Evolutionary conservation across 2,329 filamentous ascomycete species (phyloP).

Genomic region (Beauveria pseudobassiana): DNA sequence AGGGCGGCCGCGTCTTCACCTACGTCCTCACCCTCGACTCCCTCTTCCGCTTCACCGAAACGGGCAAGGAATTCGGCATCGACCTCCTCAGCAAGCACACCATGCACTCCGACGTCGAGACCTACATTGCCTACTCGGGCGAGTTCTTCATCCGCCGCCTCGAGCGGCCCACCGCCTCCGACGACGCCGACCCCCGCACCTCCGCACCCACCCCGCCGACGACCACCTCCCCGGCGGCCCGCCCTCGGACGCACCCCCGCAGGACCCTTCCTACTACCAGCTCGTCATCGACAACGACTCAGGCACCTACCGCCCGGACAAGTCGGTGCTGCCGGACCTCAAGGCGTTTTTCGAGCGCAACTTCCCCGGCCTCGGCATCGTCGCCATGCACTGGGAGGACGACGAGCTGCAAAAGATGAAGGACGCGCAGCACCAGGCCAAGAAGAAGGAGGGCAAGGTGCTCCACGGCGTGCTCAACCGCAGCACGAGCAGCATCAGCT

Average conservation of each 20-base stretch:
- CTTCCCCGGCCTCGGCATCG: conserved; percentile 69
- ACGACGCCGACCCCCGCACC: conserved; percentile 33
- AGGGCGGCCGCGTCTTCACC: conserved; percentile 81
- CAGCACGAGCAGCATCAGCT: conserved; percentile 46
- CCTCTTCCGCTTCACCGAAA: conserved; percentile 86
- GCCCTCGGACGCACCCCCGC: conserved; percentile 34
- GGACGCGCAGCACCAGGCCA: conserved; percentile 62
- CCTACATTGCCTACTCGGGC: conserved; percentile 85
- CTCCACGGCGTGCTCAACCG: conserved; percentile 51
- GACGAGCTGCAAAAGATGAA: conserved; percentile 69
- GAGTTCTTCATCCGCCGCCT: conserved; percentile 84
- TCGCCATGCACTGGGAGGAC: conserved; percentile 71
- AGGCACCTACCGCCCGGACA: conserved; percentile 86
- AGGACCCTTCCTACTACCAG: conserved; percentile 59
- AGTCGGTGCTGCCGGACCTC: conserved; percentile 63
- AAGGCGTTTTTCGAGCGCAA: conserved; percentile 63
- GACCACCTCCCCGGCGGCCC: conserved; percentile 40
- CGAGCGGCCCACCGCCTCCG: conserved; percentile 36
- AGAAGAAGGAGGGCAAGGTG: conserved; percentile 53
- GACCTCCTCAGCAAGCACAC: conserved; percentile 92
- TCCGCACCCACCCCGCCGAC: conserved; percentile 44
- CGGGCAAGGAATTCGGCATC: conserved; percentile 90
- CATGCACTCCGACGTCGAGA: conserved; percentile 89
- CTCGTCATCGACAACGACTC: conserved; percentile 93
- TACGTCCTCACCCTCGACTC: conserved; percentile 87